These are phyloP conservation scores for Camellia oleifera DNA, from an alignment of 179 eudicot species.

Conservation along the genomic window DNA sequence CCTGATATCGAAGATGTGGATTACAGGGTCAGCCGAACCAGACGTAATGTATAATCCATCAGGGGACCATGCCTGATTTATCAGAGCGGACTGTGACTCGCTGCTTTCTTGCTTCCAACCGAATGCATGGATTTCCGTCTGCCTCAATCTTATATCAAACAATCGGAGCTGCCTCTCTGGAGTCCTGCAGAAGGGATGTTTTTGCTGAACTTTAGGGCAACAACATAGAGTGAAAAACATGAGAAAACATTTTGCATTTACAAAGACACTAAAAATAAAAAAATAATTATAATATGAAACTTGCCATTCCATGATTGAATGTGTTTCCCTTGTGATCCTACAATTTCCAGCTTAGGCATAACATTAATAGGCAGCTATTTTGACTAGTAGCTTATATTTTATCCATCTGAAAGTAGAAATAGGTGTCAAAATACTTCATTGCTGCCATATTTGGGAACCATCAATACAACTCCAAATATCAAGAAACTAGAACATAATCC, in stretches of 20 bases:
- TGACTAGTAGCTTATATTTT: too few species aligned
- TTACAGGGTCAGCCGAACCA: conserved; percentile 89
- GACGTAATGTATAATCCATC: conserved; percentile 86
- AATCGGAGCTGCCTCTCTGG: conserved; percentile 82
- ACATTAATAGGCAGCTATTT: background rate
- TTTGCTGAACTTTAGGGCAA: background rate
- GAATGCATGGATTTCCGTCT: conserved; percentile 73
- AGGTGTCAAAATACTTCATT: too few species aligned
- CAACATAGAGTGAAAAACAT: background rate
- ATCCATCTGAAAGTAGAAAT: too few species aligned
- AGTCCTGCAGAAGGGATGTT: conserved; percentile 51
- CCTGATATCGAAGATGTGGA: conserved; percentile 88
- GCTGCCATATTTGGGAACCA: background rate
- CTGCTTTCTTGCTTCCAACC: conserved; percentile 98
- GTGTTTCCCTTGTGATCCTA: background rate
- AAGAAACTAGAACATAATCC: too few species aligned
- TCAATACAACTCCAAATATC: background rate
- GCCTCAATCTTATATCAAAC: conserved; percentile 70
- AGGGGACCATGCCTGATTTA: conserved; percentile 97
- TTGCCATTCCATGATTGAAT: background rate
- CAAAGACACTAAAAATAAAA: background rate
- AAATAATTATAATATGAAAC: background rate
- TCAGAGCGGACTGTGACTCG: conserved; percentile 89
- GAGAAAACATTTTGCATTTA: background rate
- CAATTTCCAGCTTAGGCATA: background rate